phyloP scores from a whole-genome alignment of 108 stramenopile species.

The Skeletonema marinoi region DNA sequence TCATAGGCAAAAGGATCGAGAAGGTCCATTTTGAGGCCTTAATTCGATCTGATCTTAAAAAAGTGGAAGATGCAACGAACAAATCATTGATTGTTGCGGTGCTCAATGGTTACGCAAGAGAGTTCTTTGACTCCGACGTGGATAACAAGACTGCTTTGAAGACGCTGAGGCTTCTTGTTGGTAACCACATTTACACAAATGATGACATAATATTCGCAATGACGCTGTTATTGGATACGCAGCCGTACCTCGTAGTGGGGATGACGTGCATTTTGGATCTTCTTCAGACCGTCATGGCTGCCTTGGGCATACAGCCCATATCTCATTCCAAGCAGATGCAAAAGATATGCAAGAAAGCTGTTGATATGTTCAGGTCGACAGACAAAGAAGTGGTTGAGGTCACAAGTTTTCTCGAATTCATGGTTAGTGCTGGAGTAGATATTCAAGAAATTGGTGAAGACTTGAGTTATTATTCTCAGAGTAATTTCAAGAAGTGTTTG shows the following conservation, averaged over 20 bases:
- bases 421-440: too few species aligned
- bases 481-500: neutral
- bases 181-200: neutral
- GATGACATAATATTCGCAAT: slow-evolving; percentile 1
- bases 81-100: neutral
- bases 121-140: neutral
- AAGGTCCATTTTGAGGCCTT: too few species aligned
- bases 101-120: neutral
- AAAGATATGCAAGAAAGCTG: neutral
- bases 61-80: too few species aligned
- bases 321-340: neutral
- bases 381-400: too few species aligned
- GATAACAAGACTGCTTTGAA: neutral
- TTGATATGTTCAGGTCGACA: neutral
- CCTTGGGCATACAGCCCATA: neutral
- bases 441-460: neutral
- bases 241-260: neutral
- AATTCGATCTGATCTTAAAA: too few species aligned
- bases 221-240: neutral
- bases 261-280: neutral
- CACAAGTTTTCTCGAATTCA: too few species aligned
- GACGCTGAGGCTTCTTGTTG: neutral
- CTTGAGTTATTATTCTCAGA: neutral
- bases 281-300: neutral
- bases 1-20: too few species aligned